These are phyloP conservation scores for Plasmodium fragile DNA, from an alignment of 169 alveolate genomes.

Conservation along the genomic window DNA sequence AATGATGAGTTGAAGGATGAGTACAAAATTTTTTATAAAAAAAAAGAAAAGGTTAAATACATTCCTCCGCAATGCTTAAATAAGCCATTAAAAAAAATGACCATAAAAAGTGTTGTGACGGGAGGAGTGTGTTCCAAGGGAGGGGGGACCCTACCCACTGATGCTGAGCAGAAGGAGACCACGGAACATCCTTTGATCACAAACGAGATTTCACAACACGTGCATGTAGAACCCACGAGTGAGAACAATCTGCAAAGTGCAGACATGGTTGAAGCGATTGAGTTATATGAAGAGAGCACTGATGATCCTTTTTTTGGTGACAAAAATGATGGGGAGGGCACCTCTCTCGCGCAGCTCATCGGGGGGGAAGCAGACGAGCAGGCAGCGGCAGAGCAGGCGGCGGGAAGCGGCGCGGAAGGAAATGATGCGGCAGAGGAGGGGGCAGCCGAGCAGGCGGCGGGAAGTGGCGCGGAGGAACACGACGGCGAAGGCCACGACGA, in stretches of 20 bases:
- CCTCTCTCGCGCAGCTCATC: conserved; percentile 8
- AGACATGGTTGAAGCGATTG: background rate
- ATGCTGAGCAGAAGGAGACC: background rate
- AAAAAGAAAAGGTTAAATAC: conserved; percentile 44
- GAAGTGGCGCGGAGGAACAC: background rate
- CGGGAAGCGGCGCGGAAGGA: background rate
- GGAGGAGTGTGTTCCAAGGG: conserved; percentile 18
- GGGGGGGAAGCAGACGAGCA: background rate
- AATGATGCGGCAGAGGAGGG: background rate
- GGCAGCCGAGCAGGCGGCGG: background rate
- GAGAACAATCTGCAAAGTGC: background rate
- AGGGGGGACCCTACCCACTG: background rate
- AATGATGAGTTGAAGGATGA: conserved; percentile 87
- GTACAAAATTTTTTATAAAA: conserved; percentile 47
- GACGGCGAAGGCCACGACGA: background rate
- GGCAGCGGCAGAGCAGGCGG: background rate
- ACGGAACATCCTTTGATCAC: background rate
- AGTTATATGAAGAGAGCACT: background rate
- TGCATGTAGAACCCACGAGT: too few species aligned
- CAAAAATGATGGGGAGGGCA: conserved; percentile 22
- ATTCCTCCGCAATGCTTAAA: conserved; percentile 39
- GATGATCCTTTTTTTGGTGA: conserved; percentile 1
- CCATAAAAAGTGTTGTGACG: conserved; percentile 13
- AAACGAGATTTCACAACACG: background rate
- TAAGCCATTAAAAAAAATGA: conserved; percentile 22